A percentile compares a stretch with the other conserved stretches of the same genome.
phyloP scores from a whole-genome alignment of 306 rosid species.

The Cucumis cinereus region DNA sequence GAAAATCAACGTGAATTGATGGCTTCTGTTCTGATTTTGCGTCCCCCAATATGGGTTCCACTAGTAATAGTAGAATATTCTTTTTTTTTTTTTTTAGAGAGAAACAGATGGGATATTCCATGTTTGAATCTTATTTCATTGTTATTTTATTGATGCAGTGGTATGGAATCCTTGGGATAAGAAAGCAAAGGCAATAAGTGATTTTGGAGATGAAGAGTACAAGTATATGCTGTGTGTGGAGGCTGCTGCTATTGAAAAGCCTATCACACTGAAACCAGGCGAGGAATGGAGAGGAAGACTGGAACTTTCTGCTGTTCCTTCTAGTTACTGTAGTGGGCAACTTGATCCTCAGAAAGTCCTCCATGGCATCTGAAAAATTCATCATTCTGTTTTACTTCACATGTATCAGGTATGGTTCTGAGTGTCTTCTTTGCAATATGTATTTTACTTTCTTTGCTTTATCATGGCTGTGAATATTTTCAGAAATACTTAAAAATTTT shows the following conservation, averaged over 20 bases:
- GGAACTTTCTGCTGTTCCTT: constrained; percentile 92
- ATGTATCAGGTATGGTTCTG: constrained; percentile 50
- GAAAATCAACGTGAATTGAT: not conserved
- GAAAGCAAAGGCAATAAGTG: constrained; percentile 89
- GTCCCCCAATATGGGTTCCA: not conserved
- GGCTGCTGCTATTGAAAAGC: constrained; percentile 74
- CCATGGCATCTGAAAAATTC: constrained; percentile 36
- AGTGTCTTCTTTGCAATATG: not conserved
- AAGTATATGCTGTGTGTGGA: constrained; percentile 90
- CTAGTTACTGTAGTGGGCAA: constrained; percentile 96
- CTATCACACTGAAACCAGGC: constrained; percentile 87
- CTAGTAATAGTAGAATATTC: not conserved
- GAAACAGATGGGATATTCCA: not conserved
- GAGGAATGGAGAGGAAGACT: constrained; percentile 96
- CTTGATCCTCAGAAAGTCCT: constrained; percentile 88
- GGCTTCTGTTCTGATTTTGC: not conserved
- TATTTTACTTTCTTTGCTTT: not conserved
- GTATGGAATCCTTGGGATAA: constrained; percentile 99
- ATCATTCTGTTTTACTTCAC: constrained; percentile 28
- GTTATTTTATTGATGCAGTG: constrained; percentile 29
- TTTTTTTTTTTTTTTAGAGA: not conserved
- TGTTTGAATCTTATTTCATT: not conserved
- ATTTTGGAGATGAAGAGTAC: constrained; percentile 97
- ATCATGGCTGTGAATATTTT: not conserved
- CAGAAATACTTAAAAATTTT: too few species aligned